Percentiles rank a stretch among this genome's conserved stretches.
Conservation (phyloP, 345 rosid genomes). For the Turnera subulata region DNA sequence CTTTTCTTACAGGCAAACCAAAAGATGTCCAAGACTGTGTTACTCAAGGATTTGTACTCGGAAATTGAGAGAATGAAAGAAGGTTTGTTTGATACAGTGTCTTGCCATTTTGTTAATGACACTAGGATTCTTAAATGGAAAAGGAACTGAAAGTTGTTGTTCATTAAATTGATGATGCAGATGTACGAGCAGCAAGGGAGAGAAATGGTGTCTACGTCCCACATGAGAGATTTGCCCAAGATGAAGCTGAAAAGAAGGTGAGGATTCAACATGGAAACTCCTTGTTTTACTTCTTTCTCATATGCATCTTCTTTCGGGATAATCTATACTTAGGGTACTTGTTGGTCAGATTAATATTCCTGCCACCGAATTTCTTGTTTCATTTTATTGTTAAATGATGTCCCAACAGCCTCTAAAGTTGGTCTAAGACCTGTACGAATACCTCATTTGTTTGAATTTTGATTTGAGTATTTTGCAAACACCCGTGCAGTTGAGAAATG, state of each 20-base stretch:
- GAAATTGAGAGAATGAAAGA: conserved; percentile 91
- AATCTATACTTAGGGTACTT: not conserved
- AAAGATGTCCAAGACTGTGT: conserved; percentile 71
- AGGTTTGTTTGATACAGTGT: conserved; percentile 41
- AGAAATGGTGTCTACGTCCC: conserved; percentile 86
- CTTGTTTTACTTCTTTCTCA: not conserved
- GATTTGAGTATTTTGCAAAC: not conserved
- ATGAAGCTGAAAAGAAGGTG: conserved; percentile 94
- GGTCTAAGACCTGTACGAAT: too few relatives aligned
- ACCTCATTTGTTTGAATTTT: conserved; percentile 13
- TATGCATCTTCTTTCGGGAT: not conserved
- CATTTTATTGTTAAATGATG: too few relatives aligned
- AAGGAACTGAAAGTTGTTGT: conserved; percentile 5
- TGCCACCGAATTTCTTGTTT: too few relatives aligned
- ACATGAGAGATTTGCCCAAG: conserved; percentile 73
- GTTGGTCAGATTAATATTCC: too few relatives aligned
- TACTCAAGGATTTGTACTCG: conserved; percentile 81
- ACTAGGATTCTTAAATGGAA: not conserved
- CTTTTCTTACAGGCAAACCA: conserved; percentile 76
- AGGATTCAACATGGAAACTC: not conserved
- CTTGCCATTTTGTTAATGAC: too few relatives aligned
- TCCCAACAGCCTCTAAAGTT: too few relatives aligned
- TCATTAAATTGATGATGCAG: conserved; percentile 35
- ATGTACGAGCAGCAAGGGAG: conserved; percentile 90
- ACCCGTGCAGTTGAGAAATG: conserved; percentile 52